Base-by-base conservation (phyloP, 306 rosid genomes). In the Lithocarpus polystachyus region DNA sequence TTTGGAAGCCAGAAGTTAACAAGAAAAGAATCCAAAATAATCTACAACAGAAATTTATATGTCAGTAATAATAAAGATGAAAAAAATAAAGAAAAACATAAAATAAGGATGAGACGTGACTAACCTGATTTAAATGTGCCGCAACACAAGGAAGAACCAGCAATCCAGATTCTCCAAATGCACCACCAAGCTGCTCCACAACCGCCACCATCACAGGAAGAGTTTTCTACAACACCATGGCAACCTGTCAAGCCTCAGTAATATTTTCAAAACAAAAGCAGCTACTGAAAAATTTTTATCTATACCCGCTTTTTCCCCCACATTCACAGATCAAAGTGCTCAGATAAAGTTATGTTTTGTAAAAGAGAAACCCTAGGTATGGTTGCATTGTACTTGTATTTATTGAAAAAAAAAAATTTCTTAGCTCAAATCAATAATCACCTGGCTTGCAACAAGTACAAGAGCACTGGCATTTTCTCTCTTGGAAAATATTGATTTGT, bases 181-280 rank as follows among this genome's bases (percentile, higher is more conserved):
- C 90, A 60, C 97, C 97, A 31, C 84, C 78, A 73, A 95, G 97
- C 84, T 92, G 89, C 83, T 92, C 97, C 72, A 95, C 88, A 19
- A 94, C 97, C 20, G 97, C 99, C 75, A 94, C 95, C 97, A 91
- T 89, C 59, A 94, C 97, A 2, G 97, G 99, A 59, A 94, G 90
- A 54, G 99, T 92, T 92, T 94, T 94, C 97, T 91, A 90, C 78
- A 80, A 81, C 31, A 75, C 20, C 35, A 80, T 71, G 56, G 24
- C 77, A 73, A 80, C 20, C 45, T 51, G 59, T 71, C 12, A 73
- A 43, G 29, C 60, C 28, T 51, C 74, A n/a, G 20, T 31, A 68
- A 35, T 23, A 33, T 1, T 65, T 11, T n/a, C 43, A 45, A 68
- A 24, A 75, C 20, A 81, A 65, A 80, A 70, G 56, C 53, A 52